phyloP scores from a whole-genome alignment of 1,284 basidiomycete species.

The Boletus semigastroideus region DNA sequence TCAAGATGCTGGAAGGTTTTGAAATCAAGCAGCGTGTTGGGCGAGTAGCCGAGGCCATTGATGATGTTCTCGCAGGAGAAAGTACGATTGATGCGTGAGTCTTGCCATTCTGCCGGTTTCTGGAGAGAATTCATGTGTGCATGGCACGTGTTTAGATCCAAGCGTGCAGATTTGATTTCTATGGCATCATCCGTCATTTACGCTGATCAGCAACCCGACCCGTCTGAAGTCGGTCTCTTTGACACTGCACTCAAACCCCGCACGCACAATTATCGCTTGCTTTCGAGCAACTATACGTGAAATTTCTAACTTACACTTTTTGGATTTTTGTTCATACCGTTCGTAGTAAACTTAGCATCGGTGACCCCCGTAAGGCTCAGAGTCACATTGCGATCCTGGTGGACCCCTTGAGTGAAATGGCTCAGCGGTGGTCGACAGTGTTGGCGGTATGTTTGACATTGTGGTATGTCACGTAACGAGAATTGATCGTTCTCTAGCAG shows the following conservation, averaged over 20 bases:
- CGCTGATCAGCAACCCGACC: conserved; percentile 64
- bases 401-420: conserved; percentile 83
- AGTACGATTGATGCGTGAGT: conserved; percentile 47
- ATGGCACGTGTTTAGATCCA: conserved; percentile 38
- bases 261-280: conserved; percentile 54
- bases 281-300: conserved; percentile 67
- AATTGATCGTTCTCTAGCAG: conserved; percentile 13
- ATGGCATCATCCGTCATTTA: conserved; percentile 71
- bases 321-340: conserved; percentile 2
- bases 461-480: background rate
- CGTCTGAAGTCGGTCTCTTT: conserved; percentile 72
- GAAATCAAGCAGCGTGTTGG: conserved; percentile 70
- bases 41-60: conserved; percentile 66
- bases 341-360: conserved; percentile 65
- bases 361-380: conserved; percentile 65
- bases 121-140: background rate
- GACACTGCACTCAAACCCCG: conserved; percentile 58
- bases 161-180: conserved; percentile 60
- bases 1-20: conserved; percentile 65
- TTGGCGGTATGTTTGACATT: conserved; percentile 51
- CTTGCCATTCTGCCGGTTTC: background rate
- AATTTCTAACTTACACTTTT: conserved; percentile 23
- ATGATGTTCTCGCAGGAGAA: conserved; percentile 47
- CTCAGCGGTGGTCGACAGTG: conserved; percentile 83
- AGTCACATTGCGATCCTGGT: conserved; percentile 76